Evolutionary conservation across 805 yeast species (phyloP).

Genomic region (Zygosaccharomyces bisporus): DNA sequence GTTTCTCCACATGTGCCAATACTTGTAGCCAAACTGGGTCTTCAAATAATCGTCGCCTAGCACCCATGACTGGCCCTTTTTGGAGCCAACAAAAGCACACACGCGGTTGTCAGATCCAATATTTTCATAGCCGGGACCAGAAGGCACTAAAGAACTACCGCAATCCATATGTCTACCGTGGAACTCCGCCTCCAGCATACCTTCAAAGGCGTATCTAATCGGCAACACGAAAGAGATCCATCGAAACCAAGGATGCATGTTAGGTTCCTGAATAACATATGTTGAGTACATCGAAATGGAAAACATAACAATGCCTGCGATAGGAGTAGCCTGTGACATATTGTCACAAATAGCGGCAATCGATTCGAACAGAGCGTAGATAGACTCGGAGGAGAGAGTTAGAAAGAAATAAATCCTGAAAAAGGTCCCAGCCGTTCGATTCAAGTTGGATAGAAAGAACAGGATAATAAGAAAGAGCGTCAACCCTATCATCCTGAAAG

Average conservation of each 20-base stretch:
- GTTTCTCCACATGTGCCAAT: conserved; percentile 73
- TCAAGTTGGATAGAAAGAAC: conserved; percentile 55
- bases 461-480: conserved; percentile 46
- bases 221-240: conserved; percentile 58
- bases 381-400: conserved; percentile 23
- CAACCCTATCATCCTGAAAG: conserved; percentile 50
- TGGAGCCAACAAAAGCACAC: conserved; percentile 61
- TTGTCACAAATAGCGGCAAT: conserved; percentile 49
- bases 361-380: conserved; percentile 45
- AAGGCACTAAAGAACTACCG: conserved; percentile 45
- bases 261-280: conserved; percentile 53
- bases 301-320: conserved; percentile 51
- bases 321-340: conserved; percentile 52
- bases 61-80: conserved; percentile 50
- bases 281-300: conserved; percentile 55
- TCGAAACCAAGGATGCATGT: conserved; percentile 65
- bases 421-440: conserved; percentile 49
- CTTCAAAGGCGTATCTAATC: conserved; percentile 52
- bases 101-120: conserved; percentile 38
- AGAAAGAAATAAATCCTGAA: conserved; percentile 48
- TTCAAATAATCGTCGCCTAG: conserved; percentile 57
- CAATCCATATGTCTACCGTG: conserved; percentile 38
- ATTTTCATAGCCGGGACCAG: conserved; percentile 49
- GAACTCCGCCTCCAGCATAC: conserved; percentile 62
- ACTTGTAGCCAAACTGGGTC: conserved; percentile 47